Evolutionary conservation across 2,329 filamentous ascomycete species (phyloP), one percentile per base, ranked within the genome.

Genomic region (Graphium sp.): DNA sequence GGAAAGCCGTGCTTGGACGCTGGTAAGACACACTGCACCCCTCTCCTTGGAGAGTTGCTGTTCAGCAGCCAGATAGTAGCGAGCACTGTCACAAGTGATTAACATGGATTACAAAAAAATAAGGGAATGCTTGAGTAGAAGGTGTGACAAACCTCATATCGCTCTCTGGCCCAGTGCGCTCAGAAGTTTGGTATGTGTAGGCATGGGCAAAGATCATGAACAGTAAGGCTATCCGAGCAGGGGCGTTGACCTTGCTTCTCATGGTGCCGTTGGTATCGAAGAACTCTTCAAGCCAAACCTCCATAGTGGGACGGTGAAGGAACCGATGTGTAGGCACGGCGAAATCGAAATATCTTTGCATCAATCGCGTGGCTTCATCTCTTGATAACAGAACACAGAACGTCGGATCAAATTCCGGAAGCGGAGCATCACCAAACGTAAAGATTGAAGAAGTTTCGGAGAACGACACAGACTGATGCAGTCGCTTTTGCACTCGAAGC

Each of bases 301-400:
- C 53, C 3, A 66, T 54, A 1, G 55, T 62, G 0, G 60, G 58
- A 4, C 62, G 48, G 38, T 68, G 63, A 6, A 69, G 41, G 33
- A 67, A 68, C 1, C 63, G 53, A 37, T 69, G 63, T 0, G 64
- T 67, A 2, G 66, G 62, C 32, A 65, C 62, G 2, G 62, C 62
- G 37, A 62, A 66, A 30, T 67, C 64, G 38, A 69, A 69, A 33
- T 69, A 69, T 5, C 62, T 45, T 19, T 54, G 50, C 1, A 68
- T 45, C 14, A 69, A 28, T 2, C 37, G 35, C 23, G 44, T 37
- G 5, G 44, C 41, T 13, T 45, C 44, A 8, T 50, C 41, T 22
- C 49, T 46, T 19, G 60, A 34, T 14, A 55, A 48, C 41, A 66
- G 34, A 39, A 55, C 39, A 37, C 54, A 50, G 17, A 48, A 47